Percentiles rank a stretch among this genome's conserved stretches.
phyloP scores from a whole-genome alignment of 768 basidiomycete species.

The Hericium rajendrae region DNA sequence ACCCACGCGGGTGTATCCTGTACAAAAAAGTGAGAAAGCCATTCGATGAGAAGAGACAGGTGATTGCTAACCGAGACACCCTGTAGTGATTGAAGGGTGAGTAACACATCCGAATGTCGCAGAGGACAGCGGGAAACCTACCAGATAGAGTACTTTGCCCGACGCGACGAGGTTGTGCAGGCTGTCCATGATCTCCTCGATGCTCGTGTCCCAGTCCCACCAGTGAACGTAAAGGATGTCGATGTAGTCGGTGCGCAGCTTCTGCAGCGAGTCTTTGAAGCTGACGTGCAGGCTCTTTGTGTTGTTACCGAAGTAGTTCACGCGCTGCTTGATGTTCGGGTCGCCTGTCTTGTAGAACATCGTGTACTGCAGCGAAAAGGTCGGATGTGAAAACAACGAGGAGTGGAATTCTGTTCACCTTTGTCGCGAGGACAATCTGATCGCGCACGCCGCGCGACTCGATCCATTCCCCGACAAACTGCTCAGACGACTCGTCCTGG shows the following conservation, averaged over 20 bases:
- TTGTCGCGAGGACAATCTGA: conserved; percentile 23
- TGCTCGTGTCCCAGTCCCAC: conserved; percentile 43
- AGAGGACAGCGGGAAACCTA: neutral
- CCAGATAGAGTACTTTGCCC: conserved; percentile 36
- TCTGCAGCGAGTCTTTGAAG: conserved; percentile 34
- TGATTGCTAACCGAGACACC: neutral
- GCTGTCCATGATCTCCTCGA: conserved; percentile 48
- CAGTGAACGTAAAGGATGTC: conserved; percentile 23
- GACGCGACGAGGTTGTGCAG: conserved; percentile 40
- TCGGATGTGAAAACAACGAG: neutral
- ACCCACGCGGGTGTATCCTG: conserved; percentile 28
- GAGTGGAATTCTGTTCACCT: conserved; percentile 11
- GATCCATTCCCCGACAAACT: conserved; percentile 32
- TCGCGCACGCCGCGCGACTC: conserved; percentile 23
- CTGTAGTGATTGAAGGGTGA: neutral
- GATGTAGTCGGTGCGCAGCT: conserved; percentile 33
- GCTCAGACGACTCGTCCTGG: conserved; percentile 19
- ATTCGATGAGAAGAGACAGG: neutral
- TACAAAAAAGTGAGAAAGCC: no score
- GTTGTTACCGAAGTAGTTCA: conserved; percentile 33
- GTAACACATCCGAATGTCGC: neutral
- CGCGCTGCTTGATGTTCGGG: conserved; percentile 14
- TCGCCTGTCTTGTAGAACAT: conserved; percentile 15
- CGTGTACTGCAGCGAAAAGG: neutral
- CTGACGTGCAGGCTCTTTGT: conserved; percentile 30